Percentiles rank a stretch among this genome's conserved stretches.
These are phyloP conservation scores for Starmerella kuoi DNA, from an alignment of 805 yeast genomes.

Conservation along the genomic window DNA sequence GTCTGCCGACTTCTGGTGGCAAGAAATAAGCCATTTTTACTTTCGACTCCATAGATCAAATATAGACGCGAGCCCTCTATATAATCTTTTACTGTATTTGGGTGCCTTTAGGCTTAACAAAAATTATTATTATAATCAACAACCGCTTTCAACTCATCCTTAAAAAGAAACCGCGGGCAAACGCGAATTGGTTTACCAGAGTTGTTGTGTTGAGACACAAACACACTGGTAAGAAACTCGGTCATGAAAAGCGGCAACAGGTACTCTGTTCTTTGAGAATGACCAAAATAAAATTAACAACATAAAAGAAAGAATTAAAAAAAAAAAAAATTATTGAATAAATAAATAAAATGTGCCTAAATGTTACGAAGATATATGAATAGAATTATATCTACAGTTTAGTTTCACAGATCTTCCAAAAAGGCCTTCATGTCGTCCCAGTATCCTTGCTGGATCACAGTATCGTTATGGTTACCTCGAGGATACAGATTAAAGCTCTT, in stretches of 20 bases:
- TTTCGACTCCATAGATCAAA: neutral
- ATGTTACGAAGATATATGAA: too few species aligned
- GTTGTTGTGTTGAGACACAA: too few species aligned
- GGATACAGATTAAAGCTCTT: conserved; percentile 47
- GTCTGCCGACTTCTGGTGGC: conserved; percentile 87
- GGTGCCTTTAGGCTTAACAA: too few species aligned
- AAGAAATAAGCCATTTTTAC: conserved; percentile 21
- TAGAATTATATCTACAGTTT: neutral
- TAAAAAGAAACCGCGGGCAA: too few species aligned
- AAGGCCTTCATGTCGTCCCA: conserved; percentile 61
- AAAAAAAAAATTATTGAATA: neutral
- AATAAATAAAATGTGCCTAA: too few species aligned
- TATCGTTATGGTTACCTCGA: conserved; percentile 69
- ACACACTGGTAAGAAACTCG: too few species aligned
- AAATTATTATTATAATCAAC: neutral
- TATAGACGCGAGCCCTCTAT: neutral
- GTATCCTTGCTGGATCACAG: conserved; percentile 59
- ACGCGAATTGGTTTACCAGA: too few species aligned
- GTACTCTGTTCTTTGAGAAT: too few species aligned
- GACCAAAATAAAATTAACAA: too few species aligned
- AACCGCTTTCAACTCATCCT: too few species aligned
- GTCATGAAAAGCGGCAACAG: too few species aligned
- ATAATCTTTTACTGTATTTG: conserved; percentile 1
- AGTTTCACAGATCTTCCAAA: conserved; percentile 22
- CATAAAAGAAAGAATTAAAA: neutral